Evolutionary conservation across 192 early-diverging fungal genomes (phyloP).

Genomic region (Coemansia guatemalensis): DNA sequence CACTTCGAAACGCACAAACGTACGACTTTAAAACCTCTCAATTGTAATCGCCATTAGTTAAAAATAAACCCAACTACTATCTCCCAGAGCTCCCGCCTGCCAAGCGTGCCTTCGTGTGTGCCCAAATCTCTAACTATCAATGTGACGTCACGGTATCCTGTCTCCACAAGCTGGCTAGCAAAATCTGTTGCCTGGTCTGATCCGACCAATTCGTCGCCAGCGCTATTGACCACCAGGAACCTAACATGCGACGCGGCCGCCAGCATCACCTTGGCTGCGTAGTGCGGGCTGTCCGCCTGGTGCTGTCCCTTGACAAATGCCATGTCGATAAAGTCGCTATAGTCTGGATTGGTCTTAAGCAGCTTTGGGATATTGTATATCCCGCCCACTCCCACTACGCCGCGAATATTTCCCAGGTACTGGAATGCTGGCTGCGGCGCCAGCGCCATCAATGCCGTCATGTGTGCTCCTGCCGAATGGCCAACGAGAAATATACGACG

Average conservation of each 20-base stretch:
- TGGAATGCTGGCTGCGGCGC: conserved; percentile 33
- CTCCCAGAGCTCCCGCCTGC: conserved; percentile 28
- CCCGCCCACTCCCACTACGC: conserved; percentile 76
- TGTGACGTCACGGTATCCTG: conserved; percentile 21
- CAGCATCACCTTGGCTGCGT: neutral
- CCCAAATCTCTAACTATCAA: conserved; percentile 27
- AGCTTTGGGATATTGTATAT: conserved; percentile 80
- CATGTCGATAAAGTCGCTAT: conserved; percentile 68
- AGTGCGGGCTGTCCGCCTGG: conserved; percentile 16
- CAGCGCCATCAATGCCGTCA: conserved; percentile 62
- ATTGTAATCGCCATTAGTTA: neutral
- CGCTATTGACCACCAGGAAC: conserved; percentile 64
- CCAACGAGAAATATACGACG: conserved; percentile 61
- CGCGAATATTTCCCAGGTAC: conserved; percentile 40
- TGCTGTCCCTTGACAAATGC: conserved; percentile 59
- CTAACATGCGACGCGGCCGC: conserved; percentile 36
- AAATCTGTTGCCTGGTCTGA: conserved; percentile 54
- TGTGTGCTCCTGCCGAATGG: conserved; percentile 79
- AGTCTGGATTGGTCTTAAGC: conserved; percentile 62
- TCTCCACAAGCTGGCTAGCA: conserved; percentile 19
- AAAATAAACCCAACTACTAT: conserved; percentile 27
- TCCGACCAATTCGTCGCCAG: conserved; percentile 69
- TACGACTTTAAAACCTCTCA: neutral
- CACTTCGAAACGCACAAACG: neutral
- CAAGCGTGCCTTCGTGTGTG: conserved; percentile 23